Percentiles rank a stretch among this genome's conserved stretches.
phyloP scores from a whole-genome alignment of 192 early-diverging fungal species.

The Podila epigama region DNA sequence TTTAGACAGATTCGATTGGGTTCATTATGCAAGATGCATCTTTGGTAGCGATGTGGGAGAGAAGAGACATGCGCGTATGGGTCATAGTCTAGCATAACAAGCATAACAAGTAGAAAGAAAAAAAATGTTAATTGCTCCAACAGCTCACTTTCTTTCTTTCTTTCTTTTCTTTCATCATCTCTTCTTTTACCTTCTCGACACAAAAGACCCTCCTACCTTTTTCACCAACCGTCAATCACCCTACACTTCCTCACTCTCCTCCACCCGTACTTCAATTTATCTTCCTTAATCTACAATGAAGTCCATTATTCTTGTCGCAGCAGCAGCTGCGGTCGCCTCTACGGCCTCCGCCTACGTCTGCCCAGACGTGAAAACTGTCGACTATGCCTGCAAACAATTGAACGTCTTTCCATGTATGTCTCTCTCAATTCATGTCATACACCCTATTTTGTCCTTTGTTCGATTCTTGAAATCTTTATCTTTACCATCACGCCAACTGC shows the following conservation, averaged over 20 bases:
- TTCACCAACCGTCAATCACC: no score
- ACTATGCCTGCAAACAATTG: conserved; percentile 14
- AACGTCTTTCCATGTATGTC: conserved; percentile 26
- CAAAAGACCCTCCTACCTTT: no score
- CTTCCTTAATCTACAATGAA: not conserved
- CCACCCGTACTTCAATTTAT: not conserved
- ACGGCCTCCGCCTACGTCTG: conserved; percentile 11
- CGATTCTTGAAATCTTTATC: not conserved
- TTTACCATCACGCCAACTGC: not conserved
- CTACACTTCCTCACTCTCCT: not conserved
- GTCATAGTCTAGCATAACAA: no score
- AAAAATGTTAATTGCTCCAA: no score
- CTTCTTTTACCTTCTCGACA: no score
- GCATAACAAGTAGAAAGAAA: no score
- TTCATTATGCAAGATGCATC: no score
- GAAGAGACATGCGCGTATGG: no score
- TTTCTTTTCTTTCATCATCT: no score
- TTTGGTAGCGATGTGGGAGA: no score
- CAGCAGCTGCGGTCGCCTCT: not conserved
- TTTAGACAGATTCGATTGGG: no score
- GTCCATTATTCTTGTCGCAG: not conserved
- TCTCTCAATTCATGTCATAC: not conserved
- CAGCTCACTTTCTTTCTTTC: no score
- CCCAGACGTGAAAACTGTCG: conserved; percentile 1
- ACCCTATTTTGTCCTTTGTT: not conserved